These are phyloP conservation scores for Anethum foeniculum DNA, from an alignment of 140 eudicot species.

Conservation along the genomic window DNA sequence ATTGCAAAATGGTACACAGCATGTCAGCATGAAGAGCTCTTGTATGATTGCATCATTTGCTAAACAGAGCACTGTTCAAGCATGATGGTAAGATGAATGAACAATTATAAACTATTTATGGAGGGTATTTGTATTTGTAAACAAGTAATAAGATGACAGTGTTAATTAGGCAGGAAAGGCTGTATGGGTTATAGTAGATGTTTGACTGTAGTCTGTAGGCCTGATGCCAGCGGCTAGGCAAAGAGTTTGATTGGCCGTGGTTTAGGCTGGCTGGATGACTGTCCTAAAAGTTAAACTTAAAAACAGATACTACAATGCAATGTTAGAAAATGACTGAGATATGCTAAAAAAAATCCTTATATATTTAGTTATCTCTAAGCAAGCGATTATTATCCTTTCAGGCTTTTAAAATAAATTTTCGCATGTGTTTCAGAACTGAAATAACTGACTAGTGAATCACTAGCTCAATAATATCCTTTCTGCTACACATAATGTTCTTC, in stretches of 20 bases:
- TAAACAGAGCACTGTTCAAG: background rate
- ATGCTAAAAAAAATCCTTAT: background rate
- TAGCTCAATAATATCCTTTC: background rate
- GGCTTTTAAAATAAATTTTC: background rate
- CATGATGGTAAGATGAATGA: background rate
- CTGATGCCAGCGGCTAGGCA: background rate
- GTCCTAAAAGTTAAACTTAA: background rate
- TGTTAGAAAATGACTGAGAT: background rate
- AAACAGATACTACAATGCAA: background rate
- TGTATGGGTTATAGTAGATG: background rate
- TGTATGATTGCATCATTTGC: background rate
- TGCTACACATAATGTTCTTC: background rate
- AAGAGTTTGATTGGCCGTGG: background rate
- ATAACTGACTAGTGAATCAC: background rate
- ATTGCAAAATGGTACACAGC: background rate
- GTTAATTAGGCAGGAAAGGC: background rate
- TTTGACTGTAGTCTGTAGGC: background rate
- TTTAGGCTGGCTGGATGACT: background rate
- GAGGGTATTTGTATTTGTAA: background rate
- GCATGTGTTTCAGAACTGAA: background rate
- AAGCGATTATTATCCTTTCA: background rate
- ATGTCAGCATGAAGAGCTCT: background rate
- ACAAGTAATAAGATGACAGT: background rate
- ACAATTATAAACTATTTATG: background rate
- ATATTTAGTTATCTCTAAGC: background rate